phyloP scores from a whole-genome alignment of 768 basidiomycete species.

The Cystobasidium ongulense region DNA sequence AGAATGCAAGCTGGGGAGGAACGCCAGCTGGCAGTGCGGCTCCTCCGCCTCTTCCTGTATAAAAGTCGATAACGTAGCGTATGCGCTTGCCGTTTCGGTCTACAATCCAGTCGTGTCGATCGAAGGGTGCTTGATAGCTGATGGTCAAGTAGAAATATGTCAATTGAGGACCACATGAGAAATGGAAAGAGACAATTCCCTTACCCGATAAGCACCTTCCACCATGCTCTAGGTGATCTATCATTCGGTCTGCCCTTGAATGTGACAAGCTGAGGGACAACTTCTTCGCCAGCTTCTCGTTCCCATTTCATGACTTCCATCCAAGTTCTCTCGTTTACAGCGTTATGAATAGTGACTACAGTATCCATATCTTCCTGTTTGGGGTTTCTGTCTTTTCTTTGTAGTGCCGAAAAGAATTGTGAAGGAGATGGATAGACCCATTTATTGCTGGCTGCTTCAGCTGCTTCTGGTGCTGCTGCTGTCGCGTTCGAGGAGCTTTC shows the following conservation, averaged over 20 bases:
- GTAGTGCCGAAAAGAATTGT: slow-evolving; percentile 96
- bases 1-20: slow-evolving; percentile 63
- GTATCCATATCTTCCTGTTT: slow-evolving; percentile 82
- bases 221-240: slow-evolving; percentile 67
- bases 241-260: slow-evolving; percentile 84
- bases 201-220: slow-evolving; percentile 78
- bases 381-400: slow-evolving; percentile 55
- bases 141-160: slow-evolving; percentile 24
- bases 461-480: background rate
- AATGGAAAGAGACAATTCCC: slow-evolving; percentile 41
- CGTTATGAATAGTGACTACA: slow-evolving; percentile 96
- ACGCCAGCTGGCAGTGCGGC: slow-evolving; percentile 27
- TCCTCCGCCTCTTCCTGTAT: slow-evolving; percentile 59
- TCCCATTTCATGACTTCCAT: slow-evolving; percentile 75
- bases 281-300: slow-evolving; percentile 46
- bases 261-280: slow-evolving; percentile 66
- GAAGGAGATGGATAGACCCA: slow-evolving; percentile 99
- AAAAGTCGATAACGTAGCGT: slow-evolving; percentile 97
- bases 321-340: slow-evolving; percentile 94
- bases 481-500: background rate
- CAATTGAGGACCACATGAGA: slow-evolving; percentile 8
- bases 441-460: slow-evolving; percentile 47
- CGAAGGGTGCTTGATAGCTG: slow-evolving; percentile 90
- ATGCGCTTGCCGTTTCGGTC: slow-evolving; percentile 63
- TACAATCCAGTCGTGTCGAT: slow-evolving; percentile 93